Conservation (phyloP, 768 basidiomycete species). For the Auricularia sp. region DNA sequence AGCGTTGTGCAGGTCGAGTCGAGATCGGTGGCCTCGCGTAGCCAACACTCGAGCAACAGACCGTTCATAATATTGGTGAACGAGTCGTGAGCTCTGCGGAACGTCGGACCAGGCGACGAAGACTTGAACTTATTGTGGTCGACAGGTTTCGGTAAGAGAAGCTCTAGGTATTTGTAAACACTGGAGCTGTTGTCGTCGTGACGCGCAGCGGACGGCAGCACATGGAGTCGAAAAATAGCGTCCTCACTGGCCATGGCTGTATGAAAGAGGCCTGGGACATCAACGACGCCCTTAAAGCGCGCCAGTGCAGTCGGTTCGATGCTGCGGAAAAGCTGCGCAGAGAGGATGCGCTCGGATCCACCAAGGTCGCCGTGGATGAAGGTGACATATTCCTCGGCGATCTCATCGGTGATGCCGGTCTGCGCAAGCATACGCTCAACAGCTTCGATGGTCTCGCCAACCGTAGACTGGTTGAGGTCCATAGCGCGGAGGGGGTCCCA, state of each 20-base stretch:
- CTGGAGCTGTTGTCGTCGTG: constrained; percentile 7
- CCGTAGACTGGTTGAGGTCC: background rate
- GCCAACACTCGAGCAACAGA: constrained; percentile 23
- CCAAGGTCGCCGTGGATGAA: constrained; percentile 23
- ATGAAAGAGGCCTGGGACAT: constrained; percentile 26
- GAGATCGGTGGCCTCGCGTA: background rate
- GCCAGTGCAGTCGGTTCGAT: constrained; percentile 22
- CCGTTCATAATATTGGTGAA: constrained; percentile 23
- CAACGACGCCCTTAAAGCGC: constrained; percentile 24
- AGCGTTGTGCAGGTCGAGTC: background rate
- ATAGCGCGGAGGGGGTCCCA: background rate
- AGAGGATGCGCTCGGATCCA: constrained; percentile 16
- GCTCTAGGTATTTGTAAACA: background rate
- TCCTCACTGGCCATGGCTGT: constrained; percentile 24
- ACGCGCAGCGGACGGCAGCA: constrained; percentile 5
- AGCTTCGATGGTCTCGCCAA: background rate
- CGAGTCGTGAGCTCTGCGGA: constrained; percentile 27
- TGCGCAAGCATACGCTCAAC: background rate
- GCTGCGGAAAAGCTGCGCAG: constrained; percentile 9
- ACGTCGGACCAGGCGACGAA: constrained; percentile 17
- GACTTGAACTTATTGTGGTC: constrained; percentile 20
- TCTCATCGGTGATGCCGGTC: background rate
- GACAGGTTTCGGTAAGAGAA: constrained; percentile 22
- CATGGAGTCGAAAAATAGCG: constrained; percentile 11
- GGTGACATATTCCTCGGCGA: constrained; percentile 12